These are phyloP conservation scores for Mycogone perniciosa DNA, from an alignment of 2,329 filamentous ascomycete genomes.

Conservation along the genomic window DNA sequence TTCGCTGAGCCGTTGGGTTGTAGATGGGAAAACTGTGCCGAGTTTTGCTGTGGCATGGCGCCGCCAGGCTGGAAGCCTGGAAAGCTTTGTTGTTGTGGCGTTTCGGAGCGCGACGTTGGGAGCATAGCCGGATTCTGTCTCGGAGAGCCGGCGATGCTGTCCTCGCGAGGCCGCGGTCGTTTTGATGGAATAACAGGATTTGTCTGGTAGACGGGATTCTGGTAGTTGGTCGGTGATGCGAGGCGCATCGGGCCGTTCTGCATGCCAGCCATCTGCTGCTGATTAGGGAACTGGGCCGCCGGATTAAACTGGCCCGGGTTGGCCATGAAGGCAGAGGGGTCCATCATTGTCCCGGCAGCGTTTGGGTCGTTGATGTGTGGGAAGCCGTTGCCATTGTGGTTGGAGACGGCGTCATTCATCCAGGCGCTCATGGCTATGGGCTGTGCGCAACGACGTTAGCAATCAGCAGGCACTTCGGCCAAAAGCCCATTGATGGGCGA, in stretches of 20 bases:
- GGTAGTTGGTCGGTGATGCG: conserved; percentile 60
- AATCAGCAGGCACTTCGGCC: conserved; percentile 33
- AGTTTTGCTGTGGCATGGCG: conserved; percentile 54
- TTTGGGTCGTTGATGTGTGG: conserved; percentile 59
- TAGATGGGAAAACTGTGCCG: conserved; percentile 72
- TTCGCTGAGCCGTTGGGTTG: conserved; percentile 74
- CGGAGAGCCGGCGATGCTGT: conserved; percentile 78
- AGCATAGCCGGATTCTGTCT: conserved; percentile 67
- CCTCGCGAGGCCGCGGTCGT: conserved; percentile 72
- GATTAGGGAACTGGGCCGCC: conserved; percentile 47
- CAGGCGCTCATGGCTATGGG: conserved; percentile 61
- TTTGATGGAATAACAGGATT: conserved; percentile 87
- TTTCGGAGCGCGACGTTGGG: conserved; percentile 83
- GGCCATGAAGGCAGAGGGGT: conserved; percentile 58
- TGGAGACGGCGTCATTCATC: conserved; percentile 65
- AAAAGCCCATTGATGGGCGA: conserved; percentile 35
- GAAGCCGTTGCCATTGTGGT: conserved; percentile 65
- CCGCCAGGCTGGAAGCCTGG: conserved; percentile 62
- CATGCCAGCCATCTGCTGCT: conserved; percentile 54
- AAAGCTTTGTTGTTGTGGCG: conserved; percentile 72
- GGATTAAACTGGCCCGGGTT: conserved; percentile 55
- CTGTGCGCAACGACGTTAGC: conserved; percentile 40
- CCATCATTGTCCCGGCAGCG: conserved; percentile 53
- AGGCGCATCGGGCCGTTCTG: conserved; percentile 82
- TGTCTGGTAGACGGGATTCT: conserved; percentile 60